Conservation (phyloP, 768 basidiomycete species). For the Macrolepiota dolichaula region DNA sequence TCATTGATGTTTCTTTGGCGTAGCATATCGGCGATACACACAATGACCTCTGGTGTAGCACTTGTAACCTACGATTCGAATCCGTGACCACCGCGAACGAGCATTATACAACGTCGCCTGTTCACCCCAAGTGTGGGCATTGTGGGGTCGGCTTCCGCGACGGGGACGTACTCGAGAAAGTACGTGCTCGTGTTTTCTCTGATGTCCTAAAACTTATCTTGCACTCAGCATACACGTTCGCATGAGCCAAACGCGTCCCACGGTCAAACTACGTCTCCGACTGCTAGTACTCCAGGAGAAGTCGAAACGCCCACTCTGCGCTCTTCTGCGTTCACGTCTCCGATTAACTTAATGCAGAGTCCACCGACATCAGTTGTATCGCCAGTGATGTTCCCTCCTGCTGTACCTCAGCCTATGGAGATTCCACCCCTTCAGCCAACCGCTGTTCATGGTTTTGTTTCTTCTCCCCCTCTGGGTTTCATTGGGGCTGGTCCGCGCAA, state of each 20-base stretch:
- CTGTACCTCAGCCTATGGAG: conserved; percentile 4
- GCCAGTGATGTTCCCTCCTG: conserved; percentile 2
- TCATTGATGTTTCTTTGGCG: not conserved
- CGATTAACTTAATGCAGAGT: not conserved
- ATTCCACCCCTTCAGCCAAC: not conserved
- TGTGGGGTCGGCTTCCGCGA: conserved; percentile 42
- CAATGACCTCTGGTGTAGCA: conserved; percentile 30
- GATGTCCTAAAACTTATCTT: not conserved
- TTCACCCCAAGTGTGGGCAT: conserved; percentile 41
- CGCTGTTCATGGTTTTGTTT: not conserved
- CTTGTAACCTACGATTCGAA: conserved; percentile 39
- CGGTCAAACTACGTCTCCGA: not conserved
- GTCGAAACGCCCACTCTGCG: conserved; percentile 5
- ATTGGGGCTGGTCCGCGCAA: not conserved
- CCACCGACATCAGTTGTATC: not conserved
- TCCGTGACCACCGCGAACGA: conserved; percentile 29
- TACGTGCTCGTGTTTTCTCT: conserved; percentile 16
- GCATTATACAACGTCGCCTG: conserved; percentile 38
- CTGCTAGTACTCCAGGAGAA: not conserved
- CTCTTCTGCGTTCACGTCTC: not conserved
- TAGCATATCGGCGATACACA: conserved; percentile 39
- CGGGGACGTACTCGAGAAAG: conserved; percentile 31
- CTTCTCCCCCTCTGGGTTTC: not conserved
- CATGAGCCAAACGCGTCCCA: not conserved
- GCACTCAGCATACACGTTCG: conserved; percentile 15